Conservation (phyloP, 2,329 filamentous ascomycete species). For the Fulvia fulva region DNA sequence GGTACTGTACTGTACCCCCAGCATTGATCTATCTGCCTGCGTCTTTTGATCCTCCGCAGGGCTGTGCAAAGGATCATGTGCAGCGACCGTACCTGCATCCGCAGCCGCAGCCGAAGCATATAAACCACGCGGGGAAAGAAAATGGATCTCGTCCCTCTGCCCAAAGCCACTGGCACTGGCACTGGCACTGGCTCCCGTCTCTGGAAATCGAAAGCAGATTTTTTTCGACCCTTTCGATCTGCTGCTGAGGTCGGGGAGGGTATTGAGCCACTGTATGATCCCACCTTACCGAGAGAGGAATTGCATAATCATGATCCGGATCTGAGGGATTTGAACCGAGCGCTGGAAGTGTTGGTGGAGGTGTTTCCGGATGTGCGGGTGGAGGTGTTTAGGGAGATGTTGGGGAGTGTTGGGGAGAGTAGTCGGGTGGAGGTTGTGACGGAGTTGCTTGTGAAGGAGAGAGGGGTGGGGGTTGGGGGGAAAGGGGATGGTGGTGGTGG, state of each 20-base stretch:
- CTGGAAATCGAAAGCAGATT: conserved; percentile 34
- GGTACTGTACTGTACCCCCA: no score
- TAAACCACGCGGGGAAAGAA: neutral
- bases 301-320: conserved; percentile 43
- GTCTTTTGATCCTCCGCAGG: neutral
- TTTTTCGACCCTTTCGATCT: conserved; percentile 31
- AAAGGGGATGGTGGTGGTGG: no score
- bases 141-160: conserved; percentile 31
- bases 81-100: neutral
- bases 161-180: neutral
- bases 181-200: conserved; percentile 20
- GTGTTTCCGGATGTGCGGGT: conserved; percentile 78
- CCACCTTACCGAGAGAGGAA: conserved; percentile 13
- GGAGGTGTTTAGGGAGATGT: conserved; percentile 79
- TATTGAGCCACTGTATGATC: conserved; percentile 27
- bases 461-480: conserved; percentile 34
- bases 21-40: no score
- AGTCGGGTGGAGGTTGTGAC: conserved; percentile 73
- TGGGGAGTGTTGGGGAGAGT: conserved; percentile 68
- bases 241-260: conserved; percentile 24
- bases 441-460: conserved; percentile 68
- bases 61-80: neutral
- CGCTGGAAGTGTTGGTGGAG: conserved; percentile 63
- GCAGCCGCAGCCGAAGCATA: neutral
- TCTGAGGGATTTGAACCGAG: conserved; percentile 65